Evolutionary conservation across 2,329 filamentous ascomycete species (phyloP), one percentile per base, ranked within the genome.

Genomic region (Plenodomus lindquistii): DNA sequence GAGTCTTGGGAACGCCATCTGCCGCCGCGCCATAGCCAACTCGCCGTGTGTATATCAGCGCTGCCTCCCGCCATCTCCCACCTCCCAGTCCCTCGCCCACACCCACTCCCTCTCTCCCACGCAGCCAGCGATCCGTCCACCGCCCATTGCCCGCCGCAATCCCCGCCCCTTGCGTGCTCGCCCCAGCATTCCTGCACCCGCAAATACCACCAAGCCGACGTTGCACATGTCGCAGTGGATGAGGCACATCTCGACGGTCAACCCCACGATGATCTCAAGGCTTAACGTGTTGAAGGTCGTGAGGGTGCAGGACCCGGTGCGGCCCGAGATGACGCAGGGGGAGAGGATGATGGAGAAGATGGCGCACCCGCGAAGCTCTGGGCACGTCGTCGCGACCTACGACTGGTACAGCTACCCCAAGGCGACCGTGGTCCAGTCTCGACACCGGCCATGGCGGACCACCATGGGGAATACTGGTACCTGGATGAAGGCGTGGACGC

Each of bases 401-500:
- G n/a, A n/a, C n/a, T n/a, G n/a, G n/a, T n/a, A n/a, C n/a, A n/a
- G n/a, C n/a, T n/a, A n/a, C n/a, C n/a, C n/a, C n/a, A n/a, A n/a
- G n/a, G n/a, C n/a, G n/a, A n/a, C n/a, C n/a, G n/a, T n/a, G n/a
- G n/a, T n/a, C n/a, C 6, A 31, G 27, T 13, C 11, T 31, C 34
- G 37, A 47, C 37, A 40, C 37, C 37, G 39, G 41, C 40, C 24
- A 71, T 71, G 67, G 66, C 67, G 24, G 66, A 70, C 46, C 61
- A 65, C 41, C 66, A 65, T 31, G 67, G 62, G 42, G 68, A 71
- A 44, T 67, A 70, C 58, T 70, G 66, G 65, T 99, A 97, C 71
- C 85, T 97, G 24, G 85, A 92, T 67, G 82, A 89, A 45, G 89
- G 84, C 63, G 97, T 97, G 71, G 91, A 99, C 70, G 85, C 94